Evolutionary conservation across 2,329 filamentous ascomycete species (phyloP), one percentile per base, ranked within the genome.

Genomic region (Arthroderma sp.): DNA sequence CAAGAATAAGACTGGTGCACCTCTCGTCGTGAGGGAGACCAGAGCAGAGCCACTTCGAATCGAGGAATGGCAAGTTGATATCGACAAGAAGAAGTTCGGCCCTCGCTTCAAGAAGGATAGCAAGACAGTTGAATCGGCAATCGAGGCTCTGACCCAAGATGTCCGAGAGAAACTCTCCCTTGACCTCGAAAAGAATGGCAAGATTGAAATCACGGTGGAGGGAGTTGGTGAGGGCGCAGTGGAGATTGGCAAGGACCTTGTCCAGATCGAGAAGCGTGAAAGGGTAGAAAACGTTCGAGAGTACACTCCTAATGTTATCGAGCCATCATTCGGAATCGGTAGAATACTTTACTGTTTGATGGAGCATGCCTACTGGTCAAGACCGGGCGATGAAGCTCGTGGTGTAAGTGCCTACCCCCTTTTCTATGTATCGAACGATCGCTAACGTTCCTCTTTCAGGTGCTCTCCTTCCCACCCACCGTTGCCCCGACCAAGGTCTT

Each of bases 271-370:
- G 76, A 90, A 87, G 76, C 83, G 85, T 65, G 95, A 86, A 64
- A 80, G 89, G 61, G 81, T 84, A 2, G 88, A 95, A 73, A 86
- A 95, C 70, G 82, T 85, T 59, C 82, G 93, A 66, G 91, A 96
- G 71, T 98, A 88, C 76, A 94, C 86, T 0, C 91, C 91, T 60
- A 96, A 96, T 69, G 90, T 95, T 52, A 94, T 97, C 65, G 93
- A 98, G 76, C 93, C 91, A 1, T 97, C 91, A 0, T 98, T 97
- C 67, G 91, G 91, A 78, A 95, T 97, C 67, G 93, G 91, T 60
- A 84, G 91, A 66, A 96, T 97, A 61, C 77, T 97, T 59, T 97
- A 95, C 77, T 85, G 87, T 60, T 77, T 98, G 66, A 87, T 95
- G 69, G 93, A 98, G 77, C 93, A 98, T 75, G 84, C 82, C 70